Base-by-base conservation (phyloP, 306 rosid genomes). In the Astragalus membranaceus region DNA sequence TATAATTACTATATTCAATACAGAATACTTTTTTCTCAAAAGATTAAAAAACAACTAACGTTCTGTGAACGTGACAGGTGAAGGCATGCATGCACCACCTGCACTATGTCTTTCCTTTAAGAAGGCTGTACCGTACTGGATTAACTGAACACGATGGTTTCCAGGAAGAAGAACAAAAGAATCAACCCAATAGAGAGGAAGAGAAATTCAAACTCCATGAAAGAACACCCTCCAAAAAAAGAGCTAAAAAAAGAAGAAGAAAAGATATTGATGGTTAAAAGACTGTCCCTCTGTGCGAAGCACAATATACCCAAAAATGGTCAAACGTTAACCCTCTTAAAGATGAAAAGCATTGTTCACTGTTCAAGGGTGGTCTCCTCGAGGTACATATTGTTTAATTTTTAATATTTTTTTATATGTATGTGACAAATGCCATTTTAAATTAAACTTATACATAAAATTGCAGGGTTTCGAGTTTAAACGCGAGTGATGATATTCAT, bases 81-180 rank as follows among this genome's bases (percentile, higher is more conserved):
- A 74, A 64, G 72, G 64, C 83, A 78, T 74, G 86, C 86, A 82
- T 82, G 83, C 86, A 74, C 51, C 26, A 74, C 75, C 82, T 74
- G 83, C 78, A 41, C 17, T 42, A 5, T 26, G 30, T 26, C 30
- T 26, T 26, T 69, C 47, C 77, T 80, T 80, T 70, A 72, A 55
- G 73, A 69, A 64, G 84, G 67, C 70, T 80, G 81, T 51, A 72
- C 70, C 76, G 81, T 51, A 72, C 76, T 58, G 49, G 72, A 59
- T 79, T 62, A 74, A 74, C 64, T 69, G 50, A 53, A 26, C 30
- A 26, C 30, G 3, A 26, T 26, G 30, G 30, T 12, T 44, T 44
- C 15, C 52, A 2, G 52, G 8, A 47, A 47, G 52, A 47, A 47
- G 17, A n/a, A 47, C 6, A 47, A n/a, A 12, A 44, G n/a, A 44